A percentile compares a stretch with the other conserved stretches of the same genome.
phyloP scores from a whole-genome alignment of 257 asterid genomes.

The Forsythia viridissima region DNA sequence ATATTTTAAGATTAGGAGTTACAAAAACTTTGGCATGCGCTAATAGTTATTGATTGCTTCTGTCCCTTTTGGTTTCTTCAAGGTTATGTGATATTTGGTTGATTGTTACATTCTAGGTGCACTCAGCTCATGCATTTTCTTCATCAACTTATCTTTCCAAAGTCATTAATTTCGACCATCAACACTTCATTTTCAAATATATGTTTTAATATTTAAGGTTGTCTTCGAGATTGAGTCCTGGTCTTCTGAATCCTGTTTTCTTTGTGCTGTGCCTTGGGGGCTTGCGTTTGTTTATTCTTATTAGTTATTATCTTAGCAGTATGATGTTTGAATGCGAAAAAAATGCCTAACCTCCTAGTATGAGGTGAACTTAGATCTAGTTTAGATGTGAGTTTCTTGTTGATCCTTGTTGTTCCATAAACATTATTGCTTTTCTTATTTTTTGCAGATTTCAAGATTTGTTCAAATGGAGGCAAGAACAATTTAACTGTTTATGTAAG shows the following conservation, averaged over 20 bases:
- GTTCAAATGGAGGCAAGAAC: constrained; percentile 59
- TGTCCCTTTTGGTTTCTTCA: too few species aligned
- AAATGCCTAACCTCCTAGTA: background rate
- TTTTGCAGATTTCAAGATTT: constrained; percentile 64
- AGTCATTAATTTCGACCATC: background rate
- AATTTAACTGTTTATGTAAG: constrained; percentile 45
- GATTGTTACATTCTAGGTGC: background rate
- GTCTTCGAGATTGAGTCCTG: background rate
- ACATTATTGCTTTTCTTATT: constrained; percentile 11
- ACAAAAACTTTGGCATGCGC: background rate
- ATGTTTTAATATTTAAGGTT: background rate
- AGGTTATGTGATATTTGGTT: background rate
- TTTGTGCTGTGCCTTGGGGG: background rate
- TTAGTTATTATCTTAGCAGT: background rate
- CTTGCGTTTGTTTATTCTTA: background rate
- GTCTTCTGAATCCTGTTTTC: background rate
- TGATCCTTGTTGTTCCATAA: constrained; percentile 2
- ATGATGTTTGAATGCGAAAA: background rate
- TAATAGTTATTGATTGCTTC: background rate
- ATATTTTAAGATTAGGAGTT: background rate
- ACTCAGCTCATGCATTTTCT: background rate
- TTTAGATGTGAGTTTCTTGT: background rate
- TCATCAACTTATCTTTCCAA: background rate
- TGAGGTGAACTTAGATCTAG: constrained; percentile 8
- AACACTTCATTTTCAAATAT: background rate